Evolutionary conservation across 495 filamentous ascomycete genomes (phyloP).

Genomic region (Aspergillus saccharolyticus): DNA sequence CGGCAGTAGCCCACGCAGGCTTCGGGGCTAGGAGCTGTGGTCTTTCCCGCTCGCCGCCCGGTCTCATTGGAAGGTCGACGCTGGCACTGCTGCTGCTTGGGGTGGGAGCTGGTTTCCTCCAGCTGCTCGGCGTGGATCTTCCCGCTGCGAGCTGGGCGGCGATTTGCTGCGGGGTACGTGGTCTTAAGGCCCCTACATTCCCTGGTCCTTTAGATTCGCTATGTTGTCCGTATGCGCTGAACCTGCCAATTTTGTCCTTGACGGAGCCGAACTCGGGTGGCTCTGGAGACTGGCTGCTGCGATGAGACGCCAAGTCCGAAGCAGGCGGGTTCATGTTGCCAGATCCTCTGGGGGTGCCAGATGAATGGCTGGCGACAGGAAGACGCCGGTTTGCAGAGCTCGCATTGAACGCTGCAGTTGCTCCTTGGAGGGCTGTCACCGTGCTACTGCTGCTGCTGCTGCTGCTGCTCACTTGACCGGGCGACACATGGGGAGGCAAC

Average conservation of each 20-base stretch:
- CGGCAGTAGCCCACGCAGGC: conserved; percentile 6
- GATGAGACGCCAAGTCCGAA: conserved; percentile 13
- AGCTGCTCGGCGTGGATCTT: conserved; percentile 18
- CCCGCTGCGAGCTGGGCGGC: conserved; percentile 36
- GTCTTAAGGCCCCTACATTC: conserved; percentile 13
- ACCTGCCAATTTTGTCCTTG: conserved; percentile 38
- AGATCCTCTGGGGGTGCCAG: conserved; percentile 4
- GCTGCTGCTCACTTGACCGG: conserved; percentile 8
- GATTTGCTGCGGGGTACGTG: conserved; percentile 28
- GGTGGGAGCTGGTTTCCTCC: conserved; percentile 9
- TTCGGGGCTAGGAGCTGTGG: conserved; percentile 9
- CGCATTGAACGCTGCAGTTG: conserved; percentile 33
- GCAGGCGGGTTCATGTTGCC: conserved; percentile 13
- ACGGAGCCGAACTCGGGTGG: conserved; percentile 38
- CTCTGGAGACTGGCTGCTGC: conserved; percentile 19
- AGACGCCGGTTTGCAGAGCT: conserved; percentile 16
- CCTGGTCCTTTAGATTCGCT: conserved; percentile 8
- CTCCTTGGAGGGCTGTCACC: conserved; percentile 32
- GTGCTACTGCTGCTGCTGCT: neutral
- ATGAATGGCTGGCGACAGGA: conserved; percentile 15
- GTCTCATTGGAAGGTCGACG: neutral
- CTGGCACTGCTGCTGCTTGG: conserved; percentile 1
- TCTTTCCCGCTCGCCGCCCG: conserved; percentile 1
- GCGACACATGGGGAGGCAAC: conserved; percentile 23
- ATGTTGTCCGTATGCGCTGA: conserved; percentile 24